Evolutionary conservation across 2,329 filamentous ascomycete species (phyloP), one percentile per base, ranked within the genome.

Genomic region (Escovopsis weberi): DNA sequence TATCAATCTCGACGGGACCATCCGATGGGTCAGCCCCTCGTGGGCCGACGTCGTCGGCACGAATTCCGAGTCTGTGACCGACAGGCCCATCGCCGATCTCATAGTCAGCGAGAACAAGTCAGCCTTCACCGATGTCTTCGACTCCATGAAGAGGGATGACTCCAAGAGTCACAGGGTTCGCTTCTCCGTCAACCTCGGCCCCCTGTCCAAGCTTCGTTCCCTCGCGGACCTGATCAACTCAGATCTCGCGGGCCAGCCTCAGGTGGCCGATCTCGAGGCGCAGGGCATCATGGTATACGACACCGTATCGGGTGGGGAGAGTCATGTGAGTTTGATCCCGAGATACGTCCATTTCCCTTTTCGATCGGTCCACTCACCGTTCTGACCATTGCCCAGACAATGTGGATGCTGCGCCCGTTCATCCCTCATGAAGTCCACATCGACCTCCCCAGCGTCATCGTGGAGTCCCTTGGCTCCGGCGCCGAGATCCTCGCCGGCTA

Each of bases 201-300:
- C 81, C 5, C 61, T 76, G 35, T 87, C 83, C 11, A 79, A 78
- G 50, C 64, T 87, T 40, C 67, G 73, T 23, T 62, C 69, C 26
- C 38, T 66, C 49, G 64, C 68, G 19, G 57, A 58, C 30, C 52
- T 65, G 12, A 56, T 62, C 45, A 61, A 65, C 38, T 61, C 62
- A 37, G 52, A 58, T 39, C 54, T 64, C 26, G 57, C 65, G 43
- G 56, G 61, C 45, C 40, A 50, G 39, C 48, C 52, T 44, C 70
- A 61, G 43, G 48, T 77, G 34, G 70, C 94, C 46, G 82, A 87
- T 48, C 74, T 98, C 46, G 93, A 98, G 64, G 93, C 85, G 6
- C 91, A 98, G 63, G 91, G 91, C 19, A 98, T 98, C 56, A 94
- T 96, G 82, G 86, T 96, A 6, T 96, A 94, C 59, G 88, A 96